These are phyloP conservation scores for Vitis rupestris DNA, from an alignment of 164 flowering plant species.

Conservation along the genomic window DNA sequence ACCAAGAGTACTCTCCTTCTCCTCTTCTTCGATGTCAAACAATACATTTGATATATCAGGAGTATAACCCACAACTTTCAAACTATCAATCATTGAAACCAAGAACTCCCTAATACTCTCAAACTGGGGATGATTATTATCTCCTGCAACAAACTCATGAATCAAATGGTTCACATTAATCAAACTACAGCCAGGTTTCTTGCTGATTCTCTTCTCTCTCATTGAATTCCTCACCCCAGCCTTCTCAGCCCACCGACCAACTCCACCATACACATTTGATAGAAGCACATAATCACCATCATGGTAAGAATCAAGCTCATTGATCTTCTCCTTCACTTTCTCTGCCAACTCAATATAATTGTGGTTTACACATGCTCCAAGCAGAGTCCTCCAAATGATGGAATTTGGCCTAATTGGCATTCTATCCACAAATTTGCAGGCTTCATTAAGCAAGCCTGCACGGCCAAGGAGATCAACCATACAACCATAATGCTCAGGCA, in stretches of 20 bases:
- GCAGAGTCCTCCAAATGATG: constrained; percentile 49
- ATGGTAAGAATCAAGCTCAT: constrained; percentile 36
- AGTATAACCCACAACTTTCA: constrained; percentile 28
- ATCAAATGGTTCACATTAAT: constrained; percentile 28
- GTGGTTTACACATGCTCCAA: constrained; percentile 53
- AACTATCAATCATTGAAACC: constrained; percentile 20
- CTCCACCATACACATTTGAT: constrained; percentile 49
- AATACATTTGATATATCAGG: constrained; percentile 29
- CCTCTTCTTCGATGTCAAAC: constrained; percentile 44
- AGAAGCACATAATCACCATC: constrained; percentile 57
- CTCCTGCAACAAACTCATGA: constrained; percentile 49
- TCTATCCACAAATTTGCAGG: constrained; percentile 35
- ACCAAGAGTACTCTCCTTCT: constrained; percentile 35
- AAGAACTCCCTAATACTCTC: constrained; percentile 33
- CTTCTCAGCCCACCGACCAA: constrained; percentile 38
- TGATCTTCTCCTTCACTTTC: constrained; percentile 31
- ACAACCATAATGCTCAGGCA: constrained; percentile 46
- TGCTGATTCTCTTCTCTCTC: constrained; percentile 41
- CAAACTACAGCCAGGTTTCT: constrained; percentile 44
- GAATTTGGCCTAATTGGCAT: constrained; percentile 42
- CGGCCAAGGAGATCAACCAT: constrained; percentile 56
- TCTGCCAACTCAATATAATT: constrained; percentile 33
- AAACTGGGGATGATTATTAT: constrained; percentile 32
- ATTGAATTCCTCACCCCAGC: constrained; percentile 34
- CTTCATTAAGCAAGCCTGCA: constrained; percentile 41